Base-by-base conservation (phyloP, 2,329 filamentous ascomycete genomes). In the Aciculosporium take region DNA sequence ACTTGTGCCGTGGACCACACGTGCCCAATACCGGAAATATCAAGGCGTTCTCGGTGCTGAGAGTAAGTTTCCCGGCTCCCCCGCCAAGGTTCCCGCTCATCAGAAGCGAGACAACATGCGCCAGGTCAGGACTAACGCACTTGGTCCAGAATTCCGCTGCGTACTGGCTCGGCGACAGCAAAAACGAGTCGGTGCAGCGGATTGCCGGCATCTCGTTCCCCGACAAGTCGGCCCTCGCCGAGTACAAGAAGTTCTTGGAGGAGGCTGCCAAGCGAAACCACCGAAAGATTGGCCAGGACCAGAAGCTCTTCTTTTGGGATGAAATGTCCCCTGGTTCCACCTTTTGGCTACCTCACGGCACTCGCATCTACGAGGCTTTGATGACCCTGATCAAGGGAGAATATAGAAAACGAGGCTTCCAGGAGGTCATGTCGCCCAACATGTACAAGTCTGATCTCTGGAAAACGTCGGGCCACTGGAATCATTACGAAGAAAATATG, bases 211-310 rank as follows among this genome's bases (percentile, higher is more conserved):
- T 98, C 44, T 93, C 87, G 5, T 98, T 77, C 62, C 89, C 89
- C 3, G 87, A 94, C 64, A 96, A 98, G 75, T 94, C 94, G 67
- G 75, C 79, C 54, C 84, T 98, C 66, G 79, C 84, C 36, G 87
- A 93, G 55, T 87, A 96, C 68, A 80, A 94, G 66, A 87, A 89
- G 56, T 93, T 94, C 65, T 73, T 98, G 24, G 89, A 94, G 55
- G 91, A 98, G 65, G 91, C 91, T n/a, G 89, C 91, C 46, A 94
- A 94, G 71, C 81, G 91, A 48, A 91, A 96, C 56, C 91, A 98
- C 59, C 74, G 89, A 50, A 86, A 84, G 65, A 88, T 98, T 51
- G 91, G 88, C 49, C 84, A 81, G 57, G 88, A 96, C 48, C 91
- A 98, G 62, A 89, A 96, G 59, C 78, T 98, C 7, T 98, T 94